phyloP scores from a whole-genome alignment of 805 yeast genomes.

The Candida verbasci region DNA sequence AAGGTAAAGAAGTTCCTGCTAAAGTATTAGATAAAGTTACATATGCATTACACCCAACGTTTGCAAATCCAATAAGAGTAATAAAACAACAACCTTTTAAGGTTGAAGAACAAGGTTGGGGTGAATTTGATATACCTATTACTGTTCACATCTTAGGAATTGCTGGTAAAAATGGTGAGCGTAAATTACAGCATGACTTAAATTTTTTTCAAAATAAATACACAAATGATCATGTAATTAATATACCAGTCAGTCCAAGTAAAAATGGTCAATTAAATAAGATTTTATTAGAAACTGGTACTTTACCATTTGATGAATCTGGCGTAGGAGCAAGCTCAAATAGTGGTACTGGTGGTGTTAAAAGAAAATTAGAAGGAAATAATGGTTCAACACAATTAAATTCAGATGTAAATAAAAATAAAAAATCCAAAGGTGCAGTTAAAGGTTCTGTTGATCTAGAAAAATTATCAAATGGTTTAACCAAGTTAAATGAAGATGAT shows the following conservation, averaged over 20 bases:
- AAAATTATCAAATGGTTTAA: slow-evolving; percentile 82
- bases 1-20: slow-evolving; percentile 83
- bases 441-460: slow-evolving; percentile 85
- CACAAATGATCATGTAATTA: slow-evolving; percentile 70
- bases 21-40: slow-evolving; percentile 87
- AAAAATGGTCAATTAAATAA: slow-evolving; percentile 66
- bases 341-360: slow-evolving; percentile 11
- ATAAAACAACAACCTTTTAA: slow-evolving; percentile 80
- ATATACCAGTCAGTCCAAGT: slow-evolving; percentile 58
- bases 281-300: slow-evolving; percentile 75
- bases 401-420: slow-evolving; percentile 32
- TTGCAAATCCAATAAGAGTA: slow-evolving; percentile 80
- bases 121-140: slow-evolving; percentile 89
- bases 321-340: slow-evolving; percentile 23
- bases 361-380: slow-evolving; percentile 13
- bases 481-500: slow-evolving; percentile 88
- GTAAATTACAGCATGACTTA: slow-evolving; percentile 81
- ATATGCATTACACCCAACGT: slow-evolving; percentile 92
- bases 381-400: background rate
- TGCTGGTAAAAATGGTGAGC: slow-evolving; percentile 81
- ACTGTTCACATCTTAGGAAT: slow-evolving; percentile 59
- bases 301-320: slow-evolving; percentile 54
- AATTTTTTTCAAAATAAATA: slow-evolving; percentile 78
- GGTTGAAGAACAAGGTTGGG: slow-evolving; percentile 96
- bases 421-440: slow-evolving; percentile 52